These are phyloP conservation scores for Solanum pinnatisectum DNA, from an alignment of 257 asterid species.

Conservation along the genomic window DNA sequence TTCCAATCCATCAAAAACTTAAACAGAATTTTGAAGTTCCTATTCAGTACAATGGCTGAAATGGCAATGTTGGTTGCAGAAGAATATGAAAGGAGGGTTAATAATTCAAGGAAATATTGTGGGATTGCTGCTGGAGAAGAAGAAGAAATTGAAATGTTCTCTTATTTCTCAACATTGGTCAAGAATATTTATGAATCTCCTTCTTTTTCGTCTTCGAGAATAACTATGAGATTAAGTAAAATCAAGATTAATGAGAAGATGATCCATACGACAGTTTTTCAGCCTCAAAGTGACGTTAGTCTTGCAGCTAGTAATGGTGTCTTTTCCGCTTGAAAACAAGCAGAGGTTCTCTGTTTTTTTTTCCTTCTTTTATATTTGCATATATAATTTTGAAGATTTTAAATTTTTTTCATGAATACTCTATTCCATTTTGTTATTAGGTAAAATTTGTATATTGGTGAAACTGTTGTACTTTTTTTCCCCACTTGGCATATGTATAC, in stretches of 20 bases:
- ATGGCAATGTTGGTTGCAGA: conserved; percentile 77
- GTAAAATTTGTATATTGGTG: not conserved
- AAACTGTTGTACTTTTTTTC: too few species aligned
- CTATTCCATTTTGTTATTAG: not conserved
- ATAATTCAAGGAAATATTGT: conserved; percentile 28
- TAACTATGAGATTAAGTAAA: not conserved
- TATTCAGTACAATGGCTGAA: conserved; percentile 39
- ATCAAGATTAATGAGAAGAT: not conserved
- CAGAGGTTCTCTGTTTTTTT: not conserved
- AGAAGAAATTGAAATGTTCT: conserved; percentile 25
- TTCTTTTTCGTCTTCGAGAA: conserved; percentile 7
- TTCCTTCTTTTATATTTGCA: not conserved
- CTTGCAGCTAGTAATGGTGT: not conserved
- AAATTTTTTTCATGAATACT: not conserved
- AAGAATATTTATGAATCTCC: conserved; percentile 13
- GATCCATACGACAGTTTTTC: not conserved
- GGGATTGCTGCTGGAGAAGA: conserved; percentile 32
- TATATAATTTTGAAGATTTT: not conserved
- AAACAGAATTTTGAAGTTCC: not conserved
- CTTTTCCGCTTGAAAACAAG: not conserved
- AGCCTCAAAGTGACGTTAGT: not conserved
- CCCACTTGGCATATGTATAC: too few species aligned
- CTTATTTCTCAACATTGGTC: conserved; percentile 29
- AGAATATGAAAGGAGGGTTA: conserved; percentile 67
- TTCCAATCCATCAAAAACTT: not conserved